phyloP scores from a whole-genome alignment of 768 basidiomycete genomes.

The Serendipita indica region DNA sequence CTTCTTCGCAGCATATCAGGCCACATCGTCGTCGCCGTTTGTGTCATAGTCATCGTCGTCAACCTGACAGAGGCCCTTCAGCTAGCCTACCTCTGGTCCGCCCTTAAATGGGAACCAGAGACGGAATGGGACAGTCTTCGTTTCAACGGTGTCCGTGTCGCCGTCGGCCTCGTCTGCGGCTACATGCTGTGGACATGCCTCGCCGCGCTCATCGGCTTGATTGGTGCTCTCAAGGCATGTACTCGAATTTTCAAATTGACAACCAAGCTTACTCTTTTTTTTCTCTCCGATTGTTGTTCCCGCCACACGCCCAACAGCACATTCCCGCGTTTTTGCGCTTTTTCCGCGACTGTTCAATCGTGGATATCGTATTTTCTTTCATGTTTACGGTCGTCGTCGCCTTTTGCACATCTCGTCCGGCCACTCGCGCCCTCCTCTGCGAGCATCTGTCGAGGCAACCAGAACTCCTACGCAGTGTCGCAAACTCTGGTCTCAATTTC shows the following conservation, averaged over 20 bases:
- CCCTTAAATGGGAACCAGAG: slow-evolving; percentile 33
- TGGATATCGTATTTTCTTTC: slow-evolving; percentile 57
- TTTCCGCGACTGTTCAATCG: slow-evolving; percentile 70
- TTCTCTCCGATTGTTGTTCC: slow-evolving; percentile 5
- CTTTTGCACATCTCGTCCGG: slow-evolving; percentile 41
- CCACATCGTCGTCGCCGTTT: slow-evolving; percentile 19
- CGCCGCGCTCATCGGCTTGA: slow-evolving; percentile 49
- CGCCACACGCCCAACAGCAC: slow-evolving; percentile 29
- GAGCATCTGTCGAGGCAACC: slow-evolving; percentile 63
- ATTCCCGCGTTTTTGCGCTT: slow-evolving; percentile 54
- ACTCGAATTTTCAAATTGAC: neutral
- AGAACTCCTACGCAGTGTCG: slow-evolving; percentile 54
- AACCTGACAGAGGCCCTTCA: slow-evolving; percentile 29
- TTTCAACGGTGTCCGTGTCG: slow-evolving; percentile 29
- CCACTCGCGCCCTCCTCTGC: slow-evolving; percentile 46
- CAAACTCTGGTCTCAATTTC: slow-evolving; percentile 55
- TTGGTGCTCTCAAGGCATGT: slow-evolving; percentile 54
- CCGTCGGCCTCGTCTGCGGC: slow-evolving; percentile 47
- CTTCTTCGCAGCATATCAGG: neutral
- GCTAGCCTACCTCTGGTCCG: slow-evolving; percentile 31
- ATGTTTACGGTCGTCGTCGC: slow-evolving; percentile 41
- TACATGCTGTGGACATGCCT: slow-evolving; percentile 54
- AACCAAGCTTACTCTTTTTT: slow-evolving; percentile 6
- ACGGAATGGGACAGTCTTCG: slow-evolving; percentile 35
- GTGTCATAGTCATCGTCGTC: slow-evolving; percentile 27